Evolutionary conservation across 1,139 yeast genomes (phyloP).

Genomic region (Spencermartinsiella ligniputridi): DNA sequence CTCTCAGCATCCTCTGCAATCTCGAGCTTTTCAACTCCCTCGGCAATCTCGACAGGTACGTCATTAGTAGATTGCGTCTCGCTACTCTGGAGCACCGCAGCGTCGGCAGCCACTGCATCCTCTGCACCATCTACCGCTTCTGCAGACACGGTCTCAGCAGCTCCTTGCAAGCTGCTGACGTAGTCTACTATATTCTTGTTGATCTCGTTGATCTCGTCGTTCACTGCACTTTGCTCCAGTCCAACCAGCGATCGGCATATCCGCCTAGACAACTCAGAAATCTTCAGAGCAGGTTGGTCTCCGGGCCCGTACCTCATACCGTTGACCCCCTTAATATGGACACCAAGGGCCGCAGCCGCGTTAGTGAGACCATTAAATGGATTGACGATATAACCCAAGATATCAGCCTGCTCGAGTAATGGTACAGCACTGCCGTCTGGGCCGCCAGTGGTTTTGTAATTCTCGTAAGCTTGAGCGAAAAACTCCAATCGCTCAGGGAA

Average conservation of each 20-base stretch:
- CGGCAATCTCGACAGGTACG: too few species aligned
- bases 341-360: not conserved
- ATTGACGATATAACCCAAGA: not conserved
- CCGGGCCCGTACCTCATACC: too few species aligned
- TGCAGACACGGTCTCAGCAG: too few species aligned
- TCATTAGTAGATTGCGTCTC: too few species aligned
- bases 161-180: not conserved
- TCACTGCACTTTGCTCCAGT: not conserved
- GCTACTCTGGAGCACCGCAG: too few species aligned
- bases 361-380: not conserved
- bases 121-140: too few species aligned
- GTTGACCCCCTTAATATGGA: not conserved
- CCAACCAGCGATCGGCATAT: not conserved
- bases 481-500: constrained; percentile 4
- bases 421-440: not conserved
- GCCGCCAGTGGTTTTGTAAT: not conserved
- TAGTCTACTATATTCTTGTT: too few species aligned
- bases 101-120: too few species aligned
- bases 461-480: constrained; percentile 2
- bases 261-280: not conserved
- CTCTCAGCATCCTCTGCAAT: too few species aligned
- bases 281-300: too few species aligned
- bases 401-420: not conserved
- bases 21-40: too few species aligned
- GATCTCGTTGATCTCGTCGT: not conserved